Evolutionary conservation across 2,329 filamentous ascomycete genomes (phyloP).

Genomic region (Thelonectria olida): DNA sequence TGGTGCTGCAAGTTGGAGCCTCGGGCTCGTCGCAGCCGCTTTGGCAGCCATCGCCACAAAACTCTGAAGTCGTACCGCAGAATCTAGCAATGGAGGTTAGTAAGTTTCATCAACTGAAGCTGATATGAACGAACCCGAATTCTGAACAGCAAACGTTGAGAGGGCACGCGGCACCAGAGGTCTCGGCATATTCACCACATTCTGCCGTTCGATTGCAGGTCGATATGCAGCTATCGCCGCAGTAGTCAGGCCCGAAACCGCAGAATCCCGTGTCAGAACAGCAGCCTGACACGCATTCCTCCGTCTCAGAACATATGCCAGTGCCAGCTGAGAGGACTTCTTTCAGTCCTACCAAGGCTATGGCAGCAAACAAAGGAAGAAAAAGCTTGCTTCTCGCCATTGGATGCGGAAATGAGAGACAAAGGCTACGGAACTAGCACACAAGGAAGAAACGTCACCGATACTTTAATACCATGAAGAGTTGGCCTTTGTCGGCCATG

Average conservation of each 20-base stretch:
- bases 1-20: background rate
- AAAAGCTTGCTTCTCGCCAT: too few relatives aligned
- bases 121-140: background rate
- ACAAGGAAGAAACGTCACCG: too few relatives aligned
- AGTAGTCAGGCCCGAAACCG: constrained; percentile 7
- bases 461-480: too few relatives aligned
- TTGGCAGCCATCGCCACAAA: constrained; percentile 1
- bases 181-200: constrained; percentile 20
- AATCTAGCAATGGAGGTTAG: background rate
- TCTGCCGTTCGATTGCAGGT: constrained; percentile 22
- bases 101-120: background rate
- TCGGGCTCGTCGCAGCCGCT: background rate
- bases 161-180: constrained; percentile 10
- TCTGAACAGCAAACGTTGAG: constrained; percentile 20
- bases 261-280: constrained; percentile 8
- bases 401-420: too few relatives aligned
- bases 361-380: too few relatives aligned
- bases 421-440: too few relatives aligned
- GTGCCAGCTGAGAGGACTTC: too few relatives aligned
- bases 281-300: too few relatives aligned
- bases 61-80: constrained; percentile 1
- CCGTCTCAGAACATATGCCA: background rate
- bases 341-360: too few relatives aligned
- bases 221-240: constrained; percentile 14
- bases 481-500: too few relatives aligned